Evolutionary conservation across 345 rosid genomes (phyloP).

Genomic region (Litchi chinensis): DNA sequence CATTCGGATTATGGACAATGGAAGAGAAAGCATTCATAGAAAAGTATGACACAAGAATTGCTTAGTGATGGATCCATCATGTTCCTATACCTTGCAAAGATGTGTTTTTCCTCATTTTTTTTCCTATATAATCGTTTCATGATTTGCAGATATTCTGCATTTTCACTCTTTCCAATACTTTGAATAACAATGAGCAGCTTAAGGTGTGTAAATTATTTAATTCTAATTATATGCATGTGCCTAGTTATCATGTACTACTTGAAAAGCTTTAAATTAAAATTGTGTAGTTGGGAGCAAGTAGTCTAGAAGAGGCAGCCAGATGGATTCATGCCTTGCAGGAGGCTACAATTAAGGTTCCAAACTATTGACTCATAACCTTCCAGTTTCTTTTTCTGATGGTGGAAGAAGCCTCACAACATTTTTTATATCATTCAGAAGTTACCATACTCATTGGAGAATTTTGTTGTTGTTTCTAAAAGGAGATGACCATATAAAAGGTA

Average conservation of each 20-base stretch:
- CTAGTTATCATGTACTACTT: background rate
- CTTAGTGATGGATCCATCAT: too few relatives aligned
- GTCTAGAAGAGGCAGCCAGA: constrained; percentile 91
- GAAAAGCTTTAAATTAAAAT: constrained; percentile 11
- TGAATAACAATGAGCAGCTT: constrained; percentile 71
- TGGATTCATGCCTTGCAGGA: constrained; percentile 78
- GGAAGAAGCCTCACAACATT: too few relatives aligned
- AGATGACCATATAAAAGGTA: too few relatives aligned
- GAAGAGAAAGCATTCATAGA: constrained; percentile 83
- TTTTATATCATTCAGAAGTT: too few relatives aligned
- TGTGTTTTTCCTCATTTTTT: constrained; percentile 10
- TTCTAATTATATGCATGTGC: background rate
- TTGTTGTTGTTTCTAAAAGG: too few relatives aligned
- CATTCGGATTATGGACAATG: constrained; percentile 84
- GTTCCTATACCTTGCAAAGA: too few relatives aligned
- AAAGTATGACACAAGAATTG: constrained; percentile 46
- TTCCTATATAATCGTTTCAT: constrained; percentile 22
- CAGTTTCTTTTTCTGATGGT: too few relatives aligned
- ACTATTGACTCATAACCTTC: background rate
- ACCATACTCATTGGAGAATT: too few relatives aligned
- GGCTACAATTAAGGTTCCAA: constrained; percentile 69
- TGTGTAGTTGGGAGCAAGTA: constrained; percentile 80
- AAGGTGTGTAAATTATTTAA: constrained; percentile 47
- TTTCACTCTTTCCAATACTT: constrained; percentile 76
- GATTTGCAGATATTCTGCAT: constrained; percentile 74